Conservation (phyloP, 495 filamentous ascomycete genomes). For the Penicillium lividum region DNA sequence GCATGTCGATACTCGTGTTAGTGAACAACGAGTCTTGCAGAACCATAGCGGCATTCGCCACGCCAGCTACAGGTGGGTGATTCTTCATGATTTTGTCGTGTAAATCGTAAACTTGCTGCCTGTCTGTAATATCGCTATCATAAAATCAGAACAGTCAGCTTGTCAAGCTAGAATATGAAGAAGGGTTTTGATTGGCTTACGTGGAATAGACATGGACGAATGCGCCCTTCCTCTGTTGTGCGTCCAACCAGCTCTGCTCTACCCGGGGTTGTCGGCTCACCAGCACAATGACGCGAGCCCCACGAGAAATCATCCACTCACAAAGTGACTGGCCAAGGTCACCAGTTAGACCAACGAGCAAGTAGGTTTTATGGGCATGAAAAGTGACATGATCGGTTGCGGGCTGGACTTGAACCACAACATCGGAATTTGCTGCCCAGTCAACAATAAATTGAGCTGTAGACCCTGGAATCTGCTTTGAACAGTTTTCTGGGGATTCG, state of each 20-base stretch:
- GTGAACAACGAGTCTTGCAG: neutral
- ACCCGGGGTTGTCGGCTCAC: constrained; percentile 53
- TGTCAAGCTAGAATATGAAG: neutral
- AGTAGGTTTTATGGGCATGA: constrained; percentile 47
- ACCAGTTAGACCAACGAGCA: constrained; percentile 57
- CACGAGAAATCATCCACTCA: constrained; percentile 52
- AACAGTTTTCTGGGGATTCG: neutral
- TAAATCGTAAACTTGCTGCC: neutral
- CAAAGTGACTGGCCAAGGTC: constrained; percentile 58
- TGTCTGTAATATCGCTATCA: neutral
- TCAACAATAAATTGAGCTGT: neutral
- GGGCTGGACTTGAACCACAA: neutral
- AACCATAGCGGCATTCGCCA: neutral
- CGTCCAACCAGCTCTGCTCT: constrained; percentile 41
- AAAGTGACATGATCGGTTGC: neutral
- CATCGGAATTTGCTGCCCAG: neutral
- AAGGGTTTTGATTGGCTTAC: constrained; percentile 3
- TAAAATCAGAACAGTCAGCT: neutral
- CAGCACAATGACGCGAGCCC: constrained; percentile 47
- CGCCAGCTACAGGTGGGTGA: neutral
- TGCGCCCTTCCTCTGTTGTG: constrained; percentile 8
- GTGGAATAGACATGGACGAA: neutral
- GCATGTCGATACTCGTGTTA: neutral
- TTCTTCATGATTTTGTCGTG: neutral
- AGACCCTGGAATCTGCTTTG: neutral